Evolutionary conservation across 2,329 filamentous ascomycete species (phyloP).

Genomic region (Aureobasidium sp.): DNA sequence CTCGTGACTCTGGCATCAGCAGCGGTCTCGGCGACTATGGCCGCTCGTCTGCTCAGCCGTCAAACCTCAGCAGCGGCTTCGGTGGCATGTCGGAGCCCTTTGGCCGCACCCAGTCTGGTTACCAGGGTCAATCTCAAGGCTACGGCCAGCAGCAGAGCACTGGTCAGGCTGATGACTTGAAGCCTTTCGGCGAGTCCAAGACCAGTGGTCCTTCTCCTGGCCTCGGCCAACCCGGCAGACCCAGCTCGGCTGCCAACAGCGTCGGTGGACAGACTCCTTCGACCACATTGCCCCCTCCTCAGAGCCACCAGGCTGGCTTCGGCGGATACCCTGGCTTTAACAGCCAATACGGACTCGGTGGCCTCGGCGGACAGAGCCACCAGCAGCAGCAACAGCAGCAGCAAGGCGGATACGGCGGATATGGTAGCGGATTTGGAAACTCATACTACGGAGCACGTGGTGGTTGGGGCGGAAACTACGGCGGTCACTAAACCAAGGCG

Average conservation of each 20-base stretch:
- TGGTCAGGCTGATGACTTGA: conserved; percentile 33
- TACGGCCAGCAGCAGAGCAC: conserved; percentile 44
- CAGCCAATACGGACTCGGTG: conserved; percentile 45
- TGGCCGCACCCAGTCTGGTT: conserved; percentile 50
- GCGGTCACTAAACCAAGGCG: conserved; percentile 17
- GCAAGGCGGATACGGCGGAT: conserved; percentile 37
- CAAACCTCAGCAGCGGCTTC: conserved; percentile 48
- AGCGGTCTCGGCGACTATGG: conserved; percentile 53
- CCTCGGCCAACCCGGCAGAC: conserved; percentile 55
- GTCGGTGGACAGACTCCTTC: conserved; percentile 39
- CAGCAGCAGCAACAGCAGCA: conserved; percentile 37
- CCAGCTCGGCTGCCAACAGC: conserved; percentile 56
- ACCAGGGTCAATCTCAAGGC: conserved; percentile 43
- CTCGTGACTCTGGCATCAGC: conserved; percentile 39
- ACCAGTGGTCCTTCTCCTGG: conserved; percentile 50
- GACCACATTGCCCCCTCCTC: conserved; percentile 45
- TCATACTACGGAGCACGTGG: conserved; percentile 25
- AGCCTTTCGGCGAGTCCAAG: conserved; percentile 52
- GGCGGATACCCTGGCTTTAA: conserved; percentile 47
- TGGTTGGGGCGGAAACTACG: conserved; percentile 30
- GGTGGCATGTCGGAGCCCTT: conserved; percentile 52
- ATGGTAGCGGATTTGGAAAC: conserved; percentile 28
- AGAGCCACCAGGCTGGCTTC: conserved; percentile 51
- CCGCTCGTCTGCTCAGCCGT: conserved; percentile 46
- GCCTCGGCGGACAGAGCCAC: conserved; percentile 41